phyloP scores from a whole-genome alignment of 345 rosid species.

The Euclidium syriacum region DNA sequence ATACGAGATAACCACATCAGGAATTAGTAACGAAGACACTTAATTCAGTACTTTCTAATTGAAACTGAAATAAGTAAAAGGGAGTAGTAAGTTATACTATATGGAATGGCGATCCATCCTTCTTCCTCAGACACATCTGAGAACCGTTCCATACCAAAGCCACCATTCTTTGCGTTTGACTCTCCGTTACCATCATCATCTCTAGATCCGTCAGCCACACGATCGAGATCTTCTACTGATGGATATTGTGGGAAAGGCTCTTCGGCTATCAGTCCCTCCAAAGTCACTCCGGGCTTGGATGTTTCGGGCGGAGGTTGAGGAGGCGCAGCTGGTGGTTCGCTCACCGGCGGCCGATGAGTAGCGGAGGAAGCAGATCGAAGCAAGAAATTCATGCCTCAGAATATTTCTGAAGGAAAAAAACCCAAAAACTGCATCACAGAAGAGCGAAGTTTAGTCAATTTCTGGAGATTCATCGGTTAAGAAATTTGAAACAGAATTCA shows the following conservation, averaged over 20 bases:
- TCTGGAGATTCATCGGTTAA: background rate
- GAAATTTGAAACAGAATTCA: background rate
- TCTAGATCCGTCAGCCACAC: slow-evolving; percentile 32
- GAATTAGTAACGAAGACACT: background rate
- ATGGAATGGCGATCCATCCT: slow-evolving; percentile 93
- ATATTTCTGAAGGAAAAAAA: background rate
- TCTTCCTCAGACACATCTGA: slow-evolving; percentile 77
- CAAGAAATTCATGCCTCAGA: slow-evolving; percentile 73
- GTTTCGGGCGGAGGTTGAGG: slow-evolving; percentile 25
- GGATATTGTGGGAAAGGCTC: slow-evolving; percentile 56
- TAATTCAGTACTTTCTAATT: background rate
- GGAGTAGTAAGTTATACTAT: slow-evolving; percentile 37
- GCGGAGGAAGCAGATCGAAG: slow-evolving; percentile 52
- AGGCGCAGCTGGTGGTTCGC: slow-evolving; percentile 40
- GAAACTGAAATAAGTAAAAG: background rate
- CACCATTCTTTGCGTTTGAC: slow-evolving; percentile 26
- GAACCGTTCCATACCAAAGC: slow-evolving; percentile 42
- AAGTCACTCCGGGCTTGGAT: slow-evolving; percentile 35
- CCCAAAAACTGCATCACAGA: slow-evolving; percentile 20
- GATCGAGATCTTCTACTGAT: slow-evolving; percentile 35
- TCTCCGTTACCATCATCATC: slow-evolving; percentile 34
- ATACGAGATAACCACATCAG: background rate
- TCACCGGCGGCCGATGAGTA: slow-evolving; percentile 42
- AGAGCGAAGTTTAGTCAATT: background rate
- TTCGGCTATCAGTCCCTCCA: slow-evolving; percentile 66